phyloP scores from a whole-genome alignment of 805 yeast species.

The Kregervanrija pseudodelftensis region DNA sequence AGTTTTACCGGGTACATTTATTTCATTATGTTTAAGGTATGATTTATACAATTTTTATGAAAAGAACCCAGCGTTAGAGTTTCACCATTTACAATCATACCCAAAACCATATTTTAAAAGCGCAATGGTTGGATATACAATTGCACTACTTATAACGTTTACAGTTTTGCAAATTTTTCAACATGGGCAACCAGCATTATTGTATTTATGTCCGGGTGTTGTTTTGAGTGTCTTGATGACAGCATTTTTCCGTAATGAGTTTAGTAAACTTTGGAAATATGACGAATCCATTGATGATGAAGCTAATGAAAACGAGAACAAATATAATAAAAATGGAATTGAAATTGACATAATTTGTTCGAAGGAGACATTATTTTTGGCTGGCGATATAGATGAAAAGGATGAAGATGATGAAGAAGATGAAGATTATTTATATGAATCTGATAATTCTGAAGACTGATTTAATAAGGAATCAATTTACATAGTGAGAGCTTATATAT shows the following conservation, averaged over 20 bases:
- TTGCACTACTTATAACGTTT: slow-evolving; percentile 40
- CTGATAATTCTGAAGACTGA: not conserved
- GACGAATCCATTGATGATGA: slow-evolving; percentile 21
- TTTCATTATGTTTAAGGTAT: slow-evolving; percentile 46
- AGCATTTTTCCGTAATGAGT: slow-evolving; percentile 37
- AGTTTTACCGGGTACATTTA: slow-evolving; percentile 49
- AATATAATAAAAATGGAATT: slow-evolving; percentile 6
- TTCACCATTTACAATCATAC: slow-evolving; percentile 33
- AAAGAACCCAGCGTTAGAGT: slow-evolving; percentile 25
- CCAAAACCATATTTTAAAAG: slow-evolving; percentile 39
- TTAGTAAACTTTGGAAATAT: slow-evolving; percentile 33
- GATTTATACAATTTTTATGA: slow-evolving; percentile 40
- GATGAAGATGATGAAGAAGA: slow-evolving; percentile 22
- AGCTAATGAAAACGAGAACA: slow-evolving; percentile 1
- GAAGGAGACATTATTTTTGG: slow-evolving; percentile 18
- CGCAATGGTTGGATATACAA: slow-evolving; percentile 39
- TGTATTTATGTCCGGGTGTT: slow-evolving; percentile 52
- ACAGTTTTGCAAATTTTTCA: slow-evolving; percentile 31
- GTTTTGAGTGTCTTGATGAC: slow-evolving; percentile 26
- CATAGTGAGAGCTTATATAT: too few species aligned
- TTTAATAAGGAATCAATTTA: too few species aligned
- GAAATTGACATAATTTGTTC: slow-evolving; percentile 16
- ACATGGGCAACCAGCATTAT: slow-evolving; percentile 60
- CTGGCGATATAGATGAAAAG: slow-evolving; percentile 16
- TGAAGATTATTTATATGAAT: slow-evolving; percentile 12